Percentiles rank a stretch among this genome's conserved stretches.
Evolutionary conservation across 129 eudicot species (phyloP).

Genomic region (Glebionis coronaria): DNA sequence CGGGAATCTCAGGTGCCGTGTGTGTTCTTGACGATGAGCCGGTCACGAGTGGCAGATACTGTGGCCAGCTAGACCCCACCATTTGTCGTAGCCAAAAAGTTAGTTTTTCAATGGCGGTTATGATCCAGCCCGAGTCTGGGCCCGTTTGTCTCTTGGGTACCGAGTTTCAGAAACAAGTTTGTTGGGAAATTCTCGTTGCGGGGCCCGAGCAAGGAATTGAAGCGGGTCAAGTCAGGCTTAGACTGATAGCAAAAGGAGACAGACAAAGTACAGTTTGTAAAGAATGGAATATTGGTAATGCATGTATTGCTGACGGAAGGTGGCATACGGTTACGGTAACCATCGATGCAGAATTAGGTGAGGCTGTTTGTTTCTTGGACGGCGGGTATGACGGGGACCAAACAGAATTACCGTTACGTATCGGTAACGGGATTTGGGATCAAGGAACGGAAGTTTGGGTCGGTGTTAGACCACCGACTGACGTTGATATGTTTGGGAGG

Average conservation of each 20-base stretch:
- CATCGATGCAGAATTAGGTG: conserved; percentile 92
- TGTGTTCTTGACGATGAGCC: conserved; percentile 99
- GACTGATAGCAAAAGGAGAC: conserved; percentile 86
- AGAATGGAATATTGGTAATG: conserved; percentile 91
- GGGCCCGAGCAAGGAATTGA: conserved; percentile 99
- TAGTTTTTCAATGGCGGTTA: conserved; percentile 75
- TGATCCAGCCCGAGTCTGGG: conserved; percentile 98
- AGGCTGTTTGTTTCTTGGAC: conserved; percentile 89
- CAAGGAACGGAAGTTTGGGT: conserved; percentile 92
- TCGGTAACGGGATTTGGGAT: conserved; percentile 76
- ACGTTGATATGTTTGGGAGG: conserved; percentile 91
- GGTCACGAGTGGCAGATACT: conserved; percentile 76
- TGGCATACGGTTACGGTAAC: conserved; percentile 97
- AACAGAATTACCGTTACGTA: conserved; percentile 65
- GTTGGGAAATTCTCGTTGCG: conserved; percentile 97
- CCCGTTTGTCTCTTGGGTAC: conserved; percentile 94
- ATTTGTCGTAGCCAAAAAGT: conserved; percentile 76
- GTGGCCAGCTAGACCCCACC: conserved; percentile 79
- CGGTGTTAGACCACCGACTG: conserved; percentile 88
- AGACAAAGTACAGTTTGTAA: conserved; percentile 77
- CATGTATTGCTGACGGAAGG: conserved; percentile 99
- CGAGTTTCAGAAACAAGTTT: conserved; percentile 75
- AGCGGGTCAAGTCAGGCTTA: conserved; percentile 97
- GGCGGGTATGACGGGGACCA: conserved; percentile 94
- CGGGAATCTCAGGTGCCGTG: conserved; percentile 88